phyloP scores from a whole-genome alignment of 192 early-diverging fungal species.

The Mortierella alpina region DNA sequence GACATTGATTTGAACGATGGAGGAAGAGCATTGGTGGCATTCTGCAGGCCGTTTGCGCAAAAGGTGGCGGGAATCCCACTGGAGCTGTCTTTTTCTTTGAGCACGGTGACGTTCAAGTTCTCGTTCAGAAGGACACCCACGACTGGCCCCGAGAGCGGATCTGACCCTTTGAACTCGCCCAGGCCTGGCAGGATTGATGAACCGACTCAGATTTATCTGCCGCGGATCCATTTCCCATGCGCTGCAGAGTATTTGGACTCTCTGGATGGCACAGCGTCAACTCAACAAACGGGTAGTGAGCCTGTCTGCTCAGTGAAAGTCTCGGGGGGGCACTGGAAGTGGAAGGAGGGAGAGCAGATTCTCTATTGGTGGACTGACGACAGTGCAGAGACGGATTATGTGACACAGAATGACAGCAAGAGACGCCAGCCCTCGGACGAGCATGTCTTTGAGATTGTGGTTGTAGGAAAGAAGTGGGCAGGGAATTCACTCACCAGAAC shows the following conservation, averaged over 20 bases:
- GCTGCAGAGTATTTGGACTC: constrained; percentile 38
- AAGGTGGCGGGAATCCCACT: constrained; percentile 47
- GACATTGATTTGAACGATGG: constrained; percentile 11
- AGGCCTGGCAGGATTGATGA: constrained; percentile 20
- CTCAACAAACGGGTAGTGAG: background rate
- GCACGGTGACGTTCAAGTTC: constrained; percentile 48
- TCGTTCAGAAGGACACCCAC: constrained; percentile 14
- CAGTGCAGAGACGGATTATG: constrained; percentile 1
- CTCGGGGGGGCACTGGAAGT: constrained; percentile 37
- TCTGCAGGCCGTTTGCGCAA: constrained; percentile 54
- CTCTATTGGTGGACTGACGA: constrained; percentile 46
- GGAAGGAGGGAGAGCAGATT: constrained; percentile 39
- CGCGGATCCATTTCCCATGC: constrained; percentile 56
- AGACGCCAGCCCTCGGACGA: background rate
- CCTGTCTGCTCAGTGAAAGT: constrained; percentile 36
- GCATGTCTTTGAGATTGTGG: constrained; percentile 40
- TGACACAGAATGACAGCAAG: background rate
- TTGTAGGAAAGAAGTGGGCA: constrained; percentile 52
- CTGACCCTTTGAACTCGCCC: constrained; percentile 28
- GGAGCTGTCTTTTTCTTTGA: constrained; percentile 45
- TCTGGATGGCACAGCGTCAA: background rate
- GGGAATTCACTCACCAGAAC: constrained; percentile 16
- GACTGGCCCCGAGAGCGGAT: background rate
- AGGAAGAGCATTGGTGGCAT: constrained; percentile 38
- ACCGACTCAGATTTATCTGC: constrained; percentile 63